phyloP scores from a whole-genome alignment of 805 yeast genomes.

The Candida endomychidarum region DNA sequence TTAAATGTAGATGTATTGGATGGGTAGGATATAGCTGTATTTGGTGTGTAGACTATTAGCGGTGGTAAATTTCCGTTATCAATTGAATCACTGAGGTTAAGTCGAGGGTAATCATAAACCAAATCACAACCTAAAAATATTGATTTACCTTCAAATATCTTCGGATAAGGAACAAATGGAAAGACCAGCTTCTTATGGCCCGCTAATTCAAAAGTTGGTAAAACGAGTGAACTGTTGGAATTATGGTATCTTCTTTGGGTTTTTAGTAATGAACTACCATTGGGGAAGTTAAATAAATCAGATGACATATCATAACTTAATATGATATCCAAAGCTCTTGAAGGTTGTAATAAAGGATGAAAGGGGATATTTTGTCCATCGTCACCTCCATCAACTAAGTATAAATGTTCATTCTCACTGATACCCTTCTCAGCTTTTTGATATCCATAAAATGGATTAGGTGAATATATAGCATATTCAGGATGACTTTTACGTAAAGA shows the following conservation, averaged over 20 bases:
- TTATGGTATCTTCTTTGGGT: slow-evolving; percentile 36
- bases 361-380: slow-evolving; percentile 51
- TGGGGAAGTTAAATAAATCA: slow-evolving; percentile 55
- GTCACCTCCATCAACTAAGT: slow-evolving; percentile 49
- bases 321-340: slow-evolving; percentile 38
- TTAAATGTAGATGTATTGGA: slow-evolving; percentile 64
- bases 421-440: slow-evolving; percentile 4
- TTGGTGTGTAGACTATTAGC: slow-evolving; percentile 52
- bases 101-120: slow-evolving; percentile 26
- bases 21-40: slow-evolving; percentile 37
- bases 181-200: not conserved
- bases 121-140: slow-evolving; percentile 46
- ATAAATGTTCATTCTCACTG: slow-evolving; percentile 20
- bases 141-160: slow-evolving; percentile 19
- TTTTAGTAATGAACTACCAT: slow-evolving; percentile 51
- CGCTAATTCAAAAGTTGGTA: not conserved
- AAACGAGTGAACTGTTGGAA: not conserved
- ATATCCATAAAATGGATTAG: slow-evolving; percentile 56
- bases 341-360: slow-evolving; percentile 39
- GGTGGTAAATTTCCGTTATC: slow-evolving; percentile 35
- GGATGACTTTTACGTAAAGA: slow-evolving; percentile 35
- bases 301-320: slow-evolving; percentile 49
- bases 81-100: not conserved
- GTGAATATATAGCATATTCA: slow-evolving; percentile 60
- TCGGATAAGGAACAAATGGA: slow-evolving; percentile 11